Base-by-base conservation (phyloP, 1,284 basidiomycete genomes). In the Neonothopanus nambi region DNA sequence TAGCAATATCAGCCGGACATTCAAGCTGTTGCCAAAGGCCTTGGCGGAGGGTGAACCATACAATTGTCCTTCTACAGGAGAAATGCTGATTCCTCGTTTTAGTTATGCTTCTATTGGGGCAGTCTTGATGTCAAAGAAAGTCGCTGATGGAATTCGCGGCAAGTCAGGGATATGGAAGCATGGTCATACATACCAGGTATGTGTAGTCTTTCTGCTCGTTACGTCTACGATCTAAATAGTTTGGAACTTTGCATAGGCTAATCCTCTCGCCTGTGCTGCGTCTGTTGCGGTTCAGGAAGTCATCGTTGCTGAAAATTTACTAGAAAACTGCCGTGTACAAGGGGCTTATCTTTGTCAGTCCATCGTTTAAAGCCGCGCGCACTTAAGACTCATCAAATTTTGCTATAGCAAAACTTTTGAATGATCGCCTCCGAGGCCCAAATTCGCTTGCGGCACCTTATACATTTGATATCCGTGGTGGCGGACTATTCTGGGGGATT, bases 91-190 rank as follows among this genome's bases (percentile, higher is more conserved):
- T 61, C 30, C 26, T 13, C 26, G 12, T 15, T 49, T 35, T 61
- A 90, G 89, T 20, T 94, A 93, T 69, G 87, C 81, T 6, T 77
- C 90, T n/a, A 91, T 94, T 49, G 89, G 89, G 12, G 91, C 89
- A 0, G 76, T 91, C 3, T 78, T 94, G 40, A 78, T 93, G 66
- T 85, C 81, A n/a, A 78, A 84, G 59, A 77, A 76, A 52, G 79
- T 95, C 35, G 84, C 87, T 1, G 76, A 82, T 51, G 90, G 85
- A 4, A 78, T 95, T 55, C 75, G 79, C 7, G 78, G 77, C 52
- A 75, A 81, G 36, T 81, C 84, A 6, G 90, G 88, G 24, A 72
- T 86, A 58, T 84, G 85, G 79, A 88, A 88, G 65, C 91, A 93
- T 65, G 92, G 91, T 0, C 91, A 93, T 67, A 94, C 92, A 0